Percentiles rank a stretch among this genome's conserved stretches.
phyloP scores from a whole-genome alignment of 371 early-diverging fungal species.

The Mucor ambiguus region DNA sequence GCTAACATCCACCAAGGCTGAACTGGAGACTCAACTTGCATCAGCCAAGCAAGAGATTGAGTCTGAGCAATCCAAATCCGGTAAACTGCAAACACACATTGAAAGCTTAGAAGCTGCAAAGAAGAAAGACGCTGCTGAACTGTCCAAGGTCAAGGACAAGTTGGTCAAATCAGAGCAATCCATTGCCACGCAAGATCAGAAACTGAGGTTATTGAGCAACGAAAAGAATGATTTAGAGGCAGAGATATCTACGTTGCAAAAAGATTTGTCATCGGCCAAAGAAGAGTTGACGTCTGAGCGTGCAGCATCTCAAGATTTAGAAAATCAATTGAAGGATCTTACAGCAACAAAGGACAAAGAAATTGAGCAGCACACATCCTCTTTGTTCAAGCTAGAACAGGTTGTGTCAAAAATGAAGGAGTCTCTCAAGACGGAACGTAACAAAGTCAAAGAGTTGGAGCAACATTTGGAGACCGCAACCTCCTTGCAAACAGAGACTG shows the following conservation, averaged over 20 bases:
- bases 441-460: conserved; percentile 3
- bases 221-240: background rate
- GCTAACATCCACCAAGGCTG: background rate
- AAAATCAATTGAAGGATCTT: background rate
- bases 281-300: background rate
- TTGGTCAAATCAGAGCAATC: background rate
- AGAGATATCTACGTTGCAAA: background rate
- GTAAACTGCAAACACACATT: background rate
- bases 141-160: conserved; percentile 2
- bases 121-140: background rate
- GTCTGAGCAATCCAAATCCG: background rate
- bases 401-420: background rate
- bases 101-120: conserved; percentile 1
- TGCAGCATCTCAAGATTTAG: background rate
- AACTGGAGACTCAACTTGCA: background rate
- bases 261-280: background rate
- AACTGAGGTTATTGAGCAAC: background rate
- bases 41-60: conserved; percentile 2
- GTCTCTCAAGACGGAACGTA: background rate
- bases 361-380: background rate
- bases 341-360: conserved; percentile 1
- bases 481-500: background rate
- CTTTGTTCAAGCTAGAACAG: background rate
- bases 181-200: background rate
- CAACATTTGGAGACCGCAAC: background rate